These are phyloP conservation scores for Chaetomiaceae sp. DNA, from an alignment of 2,329 filamentous ascomycete genomes.

Conservation along the genomic window DNA sequence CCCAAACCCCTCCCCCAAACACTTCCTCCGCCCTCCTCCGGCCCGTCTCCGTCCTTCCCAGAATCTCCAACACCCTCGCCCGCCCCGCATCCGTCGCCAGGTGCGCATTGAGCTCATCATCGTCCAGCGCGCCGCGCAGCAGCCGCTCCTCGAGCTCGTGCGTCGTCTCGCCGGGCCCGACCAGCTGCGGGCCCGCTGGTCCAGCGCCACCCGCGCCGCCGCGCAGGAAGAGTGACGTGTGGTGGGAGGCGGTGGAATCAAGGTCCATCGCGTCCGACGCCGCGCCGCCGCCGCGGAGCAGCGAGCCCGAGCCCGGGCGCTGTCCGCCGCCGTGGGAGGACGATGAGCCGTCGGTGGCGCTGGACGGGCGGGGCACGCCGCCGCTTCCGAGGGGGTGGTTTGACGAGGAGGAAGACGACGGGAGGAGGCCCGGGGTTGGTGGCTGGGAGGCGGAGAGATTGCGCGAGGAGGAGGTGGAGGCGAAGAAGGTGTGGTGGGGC, in stretches of 20 bases:
- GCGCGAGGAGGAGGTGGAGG: conserved; percentile 32
- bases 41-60: conserved; percentile 44
- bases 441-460: conserved; percentile 32
- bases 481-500: no score
- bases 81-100: conserved; percentile 38
- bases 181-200: conserved; percentile 39
- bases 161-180: conserved; percentile 35
- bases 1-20: conserved; percentile 47
- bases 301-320: conserved; percentile 17
- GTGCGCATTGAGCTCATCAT: conserved; percentile 40
- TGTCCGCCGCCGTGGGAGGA: conserved; percentile 26
- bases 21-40: conserved; percentile 46
- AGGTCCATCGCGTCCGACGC: conserved; percentile 38
- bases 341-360: conserved; percentile 30
- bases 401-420: no score
- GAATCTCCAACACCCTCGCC: conserved; percentile 46
- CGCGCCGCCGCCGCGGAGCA: conserved; percentile 30
- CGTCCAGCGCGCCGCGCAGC: conserved; percentile 35
- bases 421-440: conserved; percentile 32
- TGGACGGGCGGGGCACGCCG: conserved; percentile 30
- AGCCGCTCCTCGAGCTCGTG: conserved; percentile 46
- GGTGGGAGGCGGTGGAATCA: conserved; percentile 35
- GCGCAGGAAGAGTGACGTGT: conserved; percentile 39
- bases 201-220: conserved; percentile 30
- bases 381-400: no score